These are phyloP conservation scores for Pestalotiopsis sp. DNA, from an alignment of 2,329 filamentous ascomycete genomes.

Conservation along the genomic window DNA sequence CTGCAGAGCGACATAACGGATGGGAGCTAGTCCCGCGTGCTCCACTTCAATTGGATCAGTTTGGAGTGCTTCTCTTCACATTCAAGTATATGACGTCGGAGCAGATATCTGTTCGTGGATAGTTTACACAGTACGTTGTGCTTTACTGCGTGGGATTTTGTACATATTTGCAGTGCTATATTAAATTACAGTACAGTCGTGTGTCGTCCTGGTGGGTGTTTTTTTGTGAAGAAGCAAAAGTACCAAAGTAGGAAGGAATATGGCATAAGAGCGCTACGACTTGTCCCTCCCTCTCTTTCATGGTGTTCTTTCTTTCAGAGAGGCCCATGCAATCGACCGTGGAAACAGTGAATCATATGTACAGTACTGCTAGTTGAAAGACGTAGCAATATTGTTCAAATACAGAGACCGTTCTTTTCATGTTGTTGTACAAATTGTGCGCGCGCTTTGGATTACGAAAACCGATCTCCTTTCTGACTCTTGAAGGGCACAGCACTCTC, in stretches of 20 bases:
- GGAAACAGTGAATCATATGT: background rate
- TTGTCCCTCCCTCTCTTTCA: background rate
- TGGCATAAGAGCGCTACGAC: background rate
- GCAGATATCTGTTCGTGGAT: background rate
- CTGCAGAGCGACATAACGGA: background rate
- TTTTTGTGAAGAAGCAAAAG: too few relatives aligned
- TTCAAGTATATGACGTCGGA: background rate
- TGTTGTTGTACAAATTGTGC: conserved; percentile 7
- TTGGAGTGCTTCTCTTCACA: background rate
- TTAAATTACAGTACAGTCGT: too few relatives aligned
- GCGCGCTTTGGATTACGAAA: conserved; percentile 53
- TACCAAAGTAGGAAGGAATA: too few relatives aligned
- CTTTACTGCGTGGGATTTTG: too few relatives aligned
- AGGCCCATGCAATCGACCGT: background rate
- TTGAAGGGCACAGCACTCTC: conserved; percentile 76
- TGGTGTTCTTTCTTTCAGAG: background rate
- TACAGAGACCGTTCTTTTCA: conserved; percentile 3
- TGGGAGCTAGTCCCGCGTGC: background rate
- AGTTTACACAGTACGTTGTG: too few relatives aligned
- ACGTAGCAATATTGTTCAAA: too few relatives aligned
- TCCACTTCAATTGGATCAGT: background rate
- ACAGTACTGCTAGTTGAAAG: background rate
- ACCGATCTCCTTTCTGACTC: conserved; percentile 83
- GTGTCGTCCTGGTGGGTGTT: too few relatives aligned
- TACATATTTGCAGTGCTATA: too few relatives aligned